Evolutionary conservation across 371 early-diverging fungal genomes (phyloP).

Genomic region (Zychaea mexicana): DNA sequence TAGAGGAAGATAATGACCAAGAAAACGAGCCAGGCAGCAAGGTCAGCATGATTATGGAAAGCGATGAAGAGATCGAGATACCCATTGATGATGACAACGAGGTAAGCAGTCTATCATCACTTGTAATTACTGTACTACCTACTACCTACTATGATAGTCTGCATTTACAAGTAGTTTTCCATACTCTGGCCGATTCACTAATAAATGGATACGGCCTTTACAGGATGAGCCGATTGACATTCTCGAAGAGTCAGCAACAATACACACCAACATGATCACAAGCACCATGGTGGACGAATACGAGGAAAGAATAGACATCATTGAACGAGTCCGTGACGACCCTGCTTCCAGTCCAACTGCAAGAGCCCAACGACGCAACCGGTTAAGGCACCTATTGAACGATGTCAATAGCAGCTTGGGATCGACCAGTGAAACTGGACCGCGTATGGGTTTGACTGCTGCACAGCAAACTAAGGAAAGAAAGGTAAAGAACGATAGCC

Average conservation of each 20-base stretch:
- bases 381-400: slow-evolving; percentile 1
- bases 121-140: not conserved
- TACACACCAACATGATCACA: not conserved
- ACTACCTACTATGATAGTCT: not conserved
- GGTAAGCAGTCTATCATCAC: too few relatives aligned
- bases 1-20: slow-evolving; percentile 15
- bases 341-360: not conserved
- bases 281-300: not conserved
- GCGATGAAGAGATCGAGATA: slow-evolving; percentile 12
- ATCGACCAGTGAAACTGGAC: not conserved
- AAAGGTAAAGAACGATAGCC: not conserved
- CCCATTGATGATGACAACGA: slow-evolving; percentile 11
- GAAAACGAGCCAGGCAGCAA: not conserved
- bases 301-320: not conserved
- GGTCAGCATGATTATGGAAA: not conserved
- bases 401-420: not conserved
- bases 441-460: slow-evolving; percentile 8
- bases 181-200: not conserved
- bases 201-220: not conserved
- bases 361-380: not conserved
- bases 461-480: not conserved
- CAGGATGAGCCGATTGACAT: not conserved
- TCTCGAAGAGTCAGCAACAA: not conserved
- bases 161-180: not conserved
- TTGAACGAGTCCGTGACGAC: not conserved